Conservation (phyloP, 805 yeast species). For the Wickerhamomyces bisporus region DNA sequence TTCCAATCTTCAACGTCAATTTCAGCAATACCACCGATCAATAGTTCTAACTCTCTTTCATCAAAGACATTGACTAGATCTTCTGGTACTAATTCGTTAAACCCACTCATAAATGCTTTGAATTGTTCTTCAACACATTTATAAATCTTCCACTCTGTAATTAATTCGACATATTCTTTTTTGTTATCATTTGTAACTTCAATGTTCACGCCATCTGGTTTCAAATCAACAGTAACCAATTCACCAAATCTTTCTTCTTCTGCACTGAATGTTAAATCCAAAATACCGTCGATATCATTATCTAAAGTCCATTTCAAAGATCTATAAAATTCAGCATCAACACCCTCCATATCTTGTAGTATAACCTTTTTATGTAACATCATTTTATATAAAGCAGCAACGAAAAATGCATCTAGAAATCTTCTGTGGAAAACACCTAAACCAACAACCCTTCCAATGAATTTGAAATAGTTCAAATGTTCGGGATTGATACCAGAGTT, state of each 20-base stretch:
- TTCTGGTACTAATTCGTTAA: constrained; percentile 95
- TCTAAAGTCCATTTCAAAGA: constrained; percentile 95
- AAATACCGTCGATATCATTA: constrained; percentile 82
- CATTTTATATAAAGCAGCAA: constrained; percentile 97
- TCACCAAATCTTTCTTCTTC: constrained; percentile 96
- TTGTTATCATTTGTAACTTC: constrained; percentile 94
- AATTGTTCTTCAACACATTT: constrained; percentile 94
- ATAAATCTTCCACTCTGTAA: constrained; percentile 93
- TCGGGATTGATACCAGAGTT: constrained; percentile 96
- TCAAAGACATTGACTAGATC: constrained; percentile 95
- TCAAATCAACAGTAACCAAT: constrained; percentile 81
- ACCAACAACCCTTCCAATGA: constrained; percentile 97
- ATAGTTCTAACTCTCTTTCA: constrained; percentile 92
- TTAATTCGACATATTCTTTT: constrained; percentile 89
- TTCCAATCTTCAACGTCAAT: constrained; percentile 99
- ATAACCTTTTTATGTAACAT: constrained; percentile 93
- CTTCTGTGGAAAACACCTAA: constrained; percentile 97
- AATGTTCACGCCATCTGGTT: constrained; percentile 80
- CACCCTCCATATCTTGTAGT: constrained; percentile 97
- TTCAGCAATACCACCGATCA: constrained; percentile 97
- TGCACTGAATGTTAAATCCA: constrained; percentile 84
- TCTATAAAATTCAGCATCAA: constrained; percentile 93
- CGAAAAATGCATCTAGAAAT: constrained; percentile 96
- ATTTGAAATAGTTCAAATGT: constrained; percentile 95
- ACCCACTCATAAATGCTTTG: constrained; percentile 94